phyloP scores from a whole-genome alignment of 176 grass and related monocot species.

The Bothriochloa decipiens region DNA sequence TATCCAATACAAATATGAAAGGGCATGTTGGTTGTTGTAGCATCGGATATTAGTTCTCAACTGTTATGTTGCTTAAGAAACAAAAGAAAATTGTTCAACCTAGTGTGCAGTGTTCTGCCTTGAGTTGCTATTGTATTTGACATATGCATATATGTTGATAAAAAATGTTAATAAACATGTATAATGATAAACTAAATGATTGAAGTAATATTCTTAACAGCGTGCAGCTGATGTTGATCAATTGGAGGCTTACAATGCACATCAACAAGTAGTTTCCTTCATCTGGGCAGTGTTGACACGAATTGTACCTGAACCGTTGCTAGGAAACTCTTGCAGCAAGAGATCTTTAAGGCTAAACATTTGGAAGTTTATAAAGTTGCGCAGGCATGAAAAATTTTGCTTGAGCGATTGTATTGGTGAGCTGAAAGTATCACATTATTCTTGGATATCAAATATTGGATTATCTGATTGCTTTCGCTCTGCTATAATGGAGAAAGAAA shows the following conservation, averaged over 20 bases:
- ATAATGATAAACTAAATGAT: conserved; percentile 26
- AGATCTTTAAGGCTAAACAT: conserved; percentile 79
- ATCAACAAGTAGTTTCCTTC: conserved; percentile 82
- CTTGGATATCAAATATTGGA: conserved; percentile 71
- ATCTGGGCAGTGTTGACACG: conserved; percentile 71
- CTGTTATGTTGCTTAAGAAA: conserved; percentile 24
- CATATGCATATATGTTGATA: conserved; percentile 9
- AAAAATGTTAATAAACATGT: conserved; percentile 14
- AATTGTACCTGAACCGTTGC: conserved; percentile 68
- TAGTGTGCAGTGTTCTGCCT: background rate
- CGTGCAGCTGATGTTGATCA: conserved; percentile 7
- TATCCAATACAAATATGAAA: background rate
- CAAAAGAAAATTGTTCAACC: conserved; percentile 17
- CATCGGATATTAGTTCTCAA: conserved; percentile 36
- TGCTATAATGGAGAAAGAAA: conserved; percentile 30
- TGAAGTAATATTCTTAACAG: conserved; percentile 23
- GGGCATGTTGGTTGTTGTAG: background rate
- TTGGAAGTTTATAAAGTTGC: conserved; percentile 75
- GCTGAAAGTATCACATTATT: conserved; percentile 66
- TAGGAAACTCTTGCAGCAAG: conserved; percentile 68
- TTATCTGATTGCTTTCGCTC: conserved; percentile 60
- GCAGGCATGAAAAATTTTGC: conserved; percentile 62
- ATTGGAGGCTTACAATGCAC: conserved; percentile 63
- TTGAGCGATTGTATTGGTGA: conserved; percentile 64
- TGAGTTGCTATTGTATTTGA: background rate